Conservation (phyloP, 768 basidiomycete species). For the Mycena galopus region DNA sequence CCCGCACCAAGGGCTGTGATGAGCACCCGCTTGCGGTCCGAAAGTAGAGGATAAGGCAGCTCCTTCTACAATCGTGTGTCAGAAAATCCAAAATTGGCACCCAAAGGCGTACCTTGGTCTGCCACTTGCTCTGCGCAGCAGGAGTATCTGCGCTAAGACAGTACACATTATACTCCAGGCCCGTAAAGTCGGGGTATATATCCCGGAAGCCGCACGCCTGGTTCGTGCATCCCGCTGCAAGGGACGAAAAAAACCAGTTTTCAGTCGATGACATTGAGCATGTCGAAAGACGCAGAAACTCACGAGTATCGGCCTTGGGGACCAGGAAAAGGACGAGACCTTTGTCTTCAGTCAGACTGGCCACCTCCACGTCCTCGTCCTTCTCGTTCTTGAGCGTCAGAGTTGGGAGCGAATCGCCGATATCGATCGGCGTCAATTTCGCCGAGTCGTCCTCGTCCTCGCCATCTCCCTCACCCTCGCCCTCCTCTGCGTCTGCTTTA, state of each 20-base stretch:
- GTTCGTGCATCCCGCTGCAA: constrained; percentile 86
- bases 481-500: constrained; percentile 45
- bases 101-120: constrained; percentile 73
- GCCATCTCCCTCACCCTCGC: constrained; percentile 40
- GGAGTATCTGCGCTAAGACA: constrained; percentile 87
- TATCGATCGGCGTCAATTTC: constrained; percentile 60
- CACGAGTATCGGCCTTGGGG: constrained; percentile 89
- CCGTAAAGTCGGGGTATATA: constrained; percentile 79
- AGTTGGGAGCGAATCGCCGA: constrained; percentile 83
- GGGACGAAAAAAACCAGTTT: neutral
- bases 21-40: constrained; percentile 86
- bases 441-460: constrained; percentile 15
- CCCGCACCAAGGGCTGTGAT: constrained; percentile 88
- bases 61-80: constrained; percentile 67
- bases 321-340: constrained; percentile 88
- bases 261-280: no score
- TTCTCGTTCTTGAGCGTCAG: constrained; percentile 88
- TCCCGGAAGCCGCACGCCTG: constrained; percentile 96
- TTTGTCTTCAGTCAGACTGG: constrained; percentile 71
- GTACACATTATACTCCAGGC: constrained; percentile 79
- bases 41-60: constrained; percentile 88
- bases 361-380: constrained; percentile 80
- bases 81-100: neutral
- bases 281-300: constrained; percentile 41
- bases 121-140: constrained; percentile 84